A percentile compares a stretch with the other conserved stretches of the same genome.
Conservation (phyloP, 208 protist genomes). For the Trypanosoma mega region DNA sequence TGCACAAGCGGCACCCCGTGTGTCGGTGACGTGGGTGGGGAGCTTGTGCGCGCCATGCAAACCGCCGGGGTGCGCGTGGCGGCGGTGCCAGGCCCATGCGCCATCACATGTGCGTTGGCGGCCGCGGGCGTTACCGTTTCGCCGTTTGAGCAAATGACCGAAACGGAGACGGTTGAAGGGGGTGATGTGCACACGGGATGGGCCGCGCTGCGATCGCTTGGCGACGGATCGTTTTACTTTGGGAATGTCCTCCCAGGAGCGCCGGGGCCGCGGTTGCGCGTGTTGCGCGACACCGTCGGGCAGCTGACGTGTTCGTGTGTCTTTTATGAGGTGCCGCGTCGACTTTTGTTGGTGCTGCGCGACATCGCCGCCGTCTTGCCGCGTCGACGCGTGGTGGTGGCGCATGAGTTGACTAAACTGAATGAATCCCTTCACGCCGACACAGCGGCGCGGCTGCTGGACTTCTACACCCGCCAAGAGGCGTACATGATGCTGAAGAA, state of each 20-base stretch:
- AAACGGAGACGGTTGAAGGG: neutral
- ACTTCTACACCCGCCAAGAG: conserved; percentile 77
- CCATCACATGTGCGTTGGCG: conserved; percentile 74
- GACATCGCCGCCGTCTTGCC: conserved; percentile 80
- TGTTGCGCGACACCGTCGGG: conserved; percentile 64
- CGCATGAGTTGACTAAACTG: conserved; percentile 89
- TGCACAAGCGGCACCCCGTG: conserved; percentile 87
- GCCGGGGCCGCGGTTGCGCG: conserved; percentile 57
- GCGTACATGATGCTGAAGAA: conserved; percentile 65
- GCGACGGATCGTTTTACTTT: conserved; percentile 87
- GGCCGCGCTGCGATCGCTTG: conserved; percentile 23
- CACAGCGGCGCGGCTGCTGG: conserved; percentile 61
- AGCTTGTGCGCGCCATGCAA: conserved; percentile 85
- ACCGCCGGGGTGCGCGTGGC: conserved; percentile 75
- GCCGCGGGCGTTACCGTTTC: conserved; percentile 72
- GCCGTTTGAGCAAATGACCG: conserved; percentile 32
- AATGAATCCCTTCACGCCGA: conserved; percentile 89
- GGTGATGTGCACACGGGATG: neutral
- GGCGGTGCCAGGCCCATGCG: conserved; percentile 77
- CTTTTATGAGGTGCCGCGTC: conserved; percentile 88
- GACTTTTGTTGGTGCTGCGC: conserved; percentile 73
- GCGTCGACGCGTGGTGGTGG: conserved; percentile 68
- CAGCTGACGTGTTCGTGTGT: conserved; percentile 68
- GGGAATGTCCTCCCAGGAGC: conserved; percentile 77
- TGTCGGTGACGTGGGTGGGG: conserved; percentile 79